Evolutionary conservation across 2,329 filamentous ascomycete genomes (phyloP), one percentile per base, ranked within the genome.

Genomic region (Penicillium italicum): DNA sequence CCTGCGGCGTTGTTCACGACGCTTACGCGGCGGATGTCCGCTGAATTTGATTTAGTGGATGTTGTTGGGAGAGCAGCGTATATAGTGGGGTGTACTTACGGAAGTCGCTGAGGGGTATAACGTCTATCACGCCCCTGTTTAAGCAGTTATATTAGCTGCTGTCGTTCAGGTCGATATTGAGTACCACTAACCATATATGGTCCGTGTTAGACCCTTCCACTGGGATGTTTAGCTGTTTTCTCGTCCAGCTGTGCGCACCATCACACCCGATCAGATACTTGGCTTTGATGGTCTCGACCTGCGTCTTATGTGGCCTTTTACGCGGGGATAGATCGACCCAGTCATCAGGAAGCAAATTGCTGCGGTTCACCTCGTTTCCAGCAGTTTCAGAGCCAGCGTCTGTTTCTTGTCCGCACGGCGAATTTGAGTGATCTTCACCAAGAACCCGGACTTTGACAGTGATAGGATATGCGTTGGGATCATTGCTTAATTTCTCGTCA

Each of bases 231-330:
- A 89, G 72, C 52, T 83, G 77, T 51, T 79, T 77, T 37, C 86
- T 74, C 0, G 82, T 84, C 84, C 85, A 88, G 53, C 80, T 85
- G 63, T 86, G 85, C 0, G 87, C 86, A 0, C 87, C 87, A 59
- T 89, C 87, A 42, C 83, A 85, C 0, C 86, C 87, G 4, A 90
- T 77, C 30, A 90, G 76, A 58, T 87, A 90, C 65, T 85, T 85
- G 6, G 81, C 79, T 37, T 74, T 79, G 2, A 86, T 72, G 0
- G 46, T 69, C 66, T 63, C 60, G 58, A 63, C 50, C 30, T 72
- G 77, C 75, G 36, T 66, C 66, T 58, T 37, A 18, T 37, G 40
- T n/a, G 20, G 41, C 3, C 36, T 40, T 14, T 41, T 56, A 11
- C 34, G 62, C 31, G 40, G 49, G 24, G 78, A 76, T 36, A 85